phyloP scores from a whole-genome alignment of 2,329 filamentous ascomycete genomes.

The Paecilomyces niveus region DNA sequence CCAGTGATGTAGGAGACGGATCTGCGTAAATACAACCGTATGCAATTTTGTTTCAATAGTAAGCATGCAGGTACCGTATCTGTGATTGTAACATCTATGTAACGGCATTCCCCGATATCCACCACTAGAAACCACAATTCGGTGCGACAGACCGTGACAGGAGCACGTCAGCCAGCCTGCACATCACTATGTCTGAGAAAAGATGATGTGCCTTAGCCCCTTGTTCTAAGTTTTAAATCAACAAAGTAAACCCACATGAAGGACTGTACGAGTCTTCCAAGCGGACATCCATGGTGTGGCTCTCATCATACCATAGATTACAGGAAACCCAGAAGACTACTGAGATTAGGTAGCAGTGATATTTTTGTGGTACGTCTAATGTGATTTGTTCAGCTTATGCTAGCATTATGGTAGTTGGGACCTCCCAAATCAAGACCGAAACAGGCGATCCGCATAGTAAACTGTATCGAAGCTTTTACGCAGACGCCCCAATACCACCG shows the following conservation, averaged over 20 bases:
- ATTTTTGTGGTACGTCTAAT: no score
- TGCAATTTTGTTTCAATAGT: background rate
- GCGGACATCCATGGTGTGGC: background rate
- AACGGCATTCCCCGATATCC: background rate
- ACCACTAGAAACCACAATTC: background rate
- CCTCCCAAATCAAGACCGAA: background rate
- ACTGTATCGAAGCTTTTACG: background rate
- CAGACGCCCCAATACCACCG: background rate
- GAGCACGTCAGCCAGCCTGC: background rate
- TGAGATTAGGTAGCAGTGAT: no score
- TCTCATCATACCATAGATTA: background rate
- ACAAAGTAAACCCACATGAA: background rate
- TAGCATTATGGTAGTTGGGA: background rate
- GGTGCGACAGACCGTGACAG: background rate
- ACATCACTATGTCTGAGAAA: background rate
- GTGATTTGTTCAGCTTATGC: no score
- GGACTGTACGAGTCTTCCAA: background rate
- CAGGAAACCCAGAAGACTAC: no score
- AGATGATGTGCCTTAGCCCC: background rate
- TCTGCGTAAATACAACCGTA: background rate
- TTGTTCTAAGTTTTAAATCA: background rate
- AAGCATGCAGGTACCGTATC: background rate
- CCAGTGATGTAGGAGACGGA: background rate
- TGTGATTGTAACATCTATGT: background rate
- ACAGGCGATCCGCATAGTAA: background rate